Base-by-base conservation (phyloP, 306 rosid genomes). In the Vigna nakashimae region DNA sequence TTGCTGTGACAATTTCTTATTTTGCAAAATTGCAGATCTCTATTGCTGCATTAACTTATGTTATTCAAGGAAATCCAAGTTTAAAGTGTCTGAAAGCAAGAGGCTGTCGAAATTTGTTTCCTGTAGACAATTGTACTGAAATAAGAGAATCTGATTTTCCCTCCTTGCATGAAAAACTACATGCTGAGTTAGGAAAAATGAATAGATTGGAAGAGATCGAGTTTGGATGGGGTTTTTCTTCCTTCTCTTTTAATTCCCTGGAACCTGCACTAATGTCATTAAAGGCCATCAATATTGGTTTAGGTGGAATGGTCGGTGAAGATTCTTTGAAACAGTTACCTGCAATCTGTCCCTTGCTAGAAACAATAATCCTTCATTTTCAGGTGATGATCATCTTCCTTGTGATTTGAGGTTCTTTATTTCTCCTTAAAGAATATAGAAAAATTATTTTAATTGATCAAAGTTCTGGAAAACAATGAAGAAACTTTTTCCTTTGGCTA, bases 181-280 rank as follows among this genome's bases (percentile, higher is more conserved):
- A 74, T 42, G 50, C 78, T 73, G 86, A 74, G 57, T 81, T 89
- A 67, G 88, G 92, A 50, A 85, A 83, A 71, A 82, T 75, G 70
- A 65, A 86, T 83, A 80, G 68, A 60, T 82, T 92, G 85, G 94
- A 90, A 80, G 96, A 89, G 82, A 73, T 90, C 71, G 82, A 83
- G 56, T 50, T 92, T 78, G 98, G 98, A 46, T 92, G 98, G 98
- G 96, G 94, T 65, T 84, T 92, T 85, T 88, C 92, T 75, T 82
- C 67, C 85, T 17, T 82, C 53, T 92, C 94, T 52, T 60, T 90
- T 48, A 89, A 85, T 74, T 89, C 86, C 85, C 78, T 92, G 80
- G 85, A 84, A 82, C 88, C 92, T 76, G 87, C 94, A 46, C 43
- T 90, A 66, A 59, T 78, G 79, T 80, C 88, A 56, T 80, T 92